phyloP scores from a whole-genome alignment of 1,284 basidiomycete species.

The Meira nashicola region DNA sequence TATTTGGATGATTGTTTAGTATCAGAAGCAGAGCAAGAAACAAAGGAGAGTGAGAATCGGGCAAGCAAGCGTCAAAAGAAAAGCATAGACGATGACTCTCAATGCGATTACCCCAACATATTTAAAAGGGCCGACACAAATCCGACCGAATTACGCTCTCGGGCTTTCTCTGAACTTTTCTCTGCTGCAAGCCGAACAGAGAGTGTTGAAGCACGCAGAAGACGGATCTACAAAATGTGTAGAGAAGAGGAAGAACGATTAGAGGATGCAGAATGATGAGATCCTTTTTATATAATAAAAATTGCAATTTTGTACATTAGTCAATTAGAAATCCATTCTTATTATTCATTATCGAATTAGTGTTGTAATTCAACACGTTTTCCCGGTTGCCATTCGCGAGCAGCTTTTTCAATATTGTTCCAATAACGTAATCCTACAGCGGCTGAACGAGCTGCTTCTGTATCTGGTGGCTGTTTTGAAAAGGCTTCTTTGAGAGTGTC shows the following conservation, averaged over 20 bases:
- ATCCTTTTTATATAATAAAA: background rate
- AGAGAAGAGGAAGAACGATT: constrained; percentile 12
- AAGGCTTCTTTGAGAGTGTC: constrained; percentile 31
- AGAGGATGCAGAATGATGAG: constrained; percentile 17
- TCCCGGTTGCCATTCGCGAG: constrained; percentile 46
- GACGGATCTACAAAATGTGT: constrained; percentile 12
- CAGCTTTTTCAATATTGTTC: constrained; percentile 49
- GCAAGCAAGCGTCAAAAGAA: constrained; percentile 1
- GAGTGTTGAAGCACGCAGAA: constrained; percentile 3
- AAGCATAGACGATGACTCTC: background rate
- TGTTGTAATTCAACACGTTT: constrained; percentile 40
- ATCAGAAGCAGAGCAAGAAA: constrained; percentile 8
- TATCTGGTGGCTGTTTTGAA: constrained; percentile 21
- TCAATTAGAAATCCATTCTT: background rate
- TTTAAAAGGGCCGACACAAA: background rate
- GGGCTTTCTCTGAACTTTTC: constrained; percentile 3
- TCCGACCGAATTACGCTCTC: background rate
- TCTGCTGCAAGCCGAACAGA: constrained; percentile 6
- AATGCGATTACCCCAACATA: background rate
- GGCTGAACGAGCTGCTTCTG: constrained; percentile 25
- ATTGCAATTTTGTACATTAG: background rate
- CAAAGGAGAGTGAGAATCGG: background rate
- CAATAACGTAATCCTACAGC: constrained; percentile 47
- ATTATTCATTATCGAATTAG: constrained; percentile 12
- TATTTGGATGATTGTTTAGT: constrained; percentile 53